Evolutionary conservation across 306 rosid species (phyloP).

Genomic region (Dryas octopetala): DNA sequence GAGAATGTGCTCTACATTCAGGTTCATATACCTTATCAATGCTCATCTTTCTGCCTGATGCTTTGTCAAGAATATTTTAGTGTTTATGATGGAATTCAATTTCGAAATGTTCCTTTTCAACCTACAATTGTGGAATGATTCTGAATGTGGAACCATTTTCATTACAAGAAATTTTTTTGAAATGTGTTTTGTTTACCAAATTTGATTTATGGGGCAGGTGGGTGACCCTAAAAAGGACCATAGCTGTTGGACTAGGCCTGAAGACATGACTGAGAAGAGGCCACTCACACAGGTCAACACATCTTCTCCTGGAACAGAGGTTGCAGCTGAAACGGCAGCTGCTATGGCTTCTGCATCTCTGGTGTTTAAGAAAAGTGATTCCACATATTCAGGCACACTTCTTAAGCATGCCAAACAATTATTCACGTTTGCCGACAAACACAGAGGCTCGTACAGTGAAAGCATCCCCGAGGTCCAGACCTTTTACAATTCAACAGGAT

Average conservation of each 20-base stretch:
- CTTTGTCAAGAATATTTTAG: neutral
- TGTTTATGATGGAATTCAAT: neutral
- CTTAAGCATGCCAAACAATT: constrained; percentile 81
- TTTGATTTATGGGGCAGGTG: constrained; percentile 51
- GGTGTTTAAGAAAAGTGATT: constrained; percentile 62
- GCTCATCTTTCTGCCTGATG: constrained; percentile 50
- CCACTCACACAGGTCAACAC: constrained; percentile 76
- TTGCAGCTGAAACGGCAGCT: constrained; percentile 94
- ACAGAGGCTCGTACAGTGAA: constrained; percentile 58
- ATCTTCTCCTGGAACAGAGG: constrained; percentile 80
- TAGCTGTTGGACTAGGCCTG: constrained; percentile 90
- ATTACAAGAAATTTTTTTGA: constrained; percentile 1
- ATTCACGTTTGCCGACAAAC: constrained; percentile 71
- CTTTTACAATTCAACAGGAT: constrained; percentile 91
- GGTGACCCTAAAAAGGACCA: constrained; percentile 83
- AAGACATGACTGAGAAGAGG: constrained; percentile 60
- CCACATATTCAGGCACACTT: constrained; percentile 67
- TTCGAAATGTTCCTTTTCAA: neutral
- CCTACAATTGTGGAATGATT: neutral
- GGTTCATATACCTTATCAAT: constrained; percentile 66
- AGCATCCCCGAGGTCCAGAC: constrained; percentile 65
- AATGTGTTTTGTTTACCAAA: constrained; percentile 18
- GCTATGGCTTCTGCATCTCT: constrained; percentile 99
- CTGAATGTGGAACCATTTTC: neutral
- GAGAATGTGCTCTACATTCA: constrained; percentile 85